Conservation (phyloP, 176 grass and related monocot species). For the Alloteropsis semialata region DNA sequence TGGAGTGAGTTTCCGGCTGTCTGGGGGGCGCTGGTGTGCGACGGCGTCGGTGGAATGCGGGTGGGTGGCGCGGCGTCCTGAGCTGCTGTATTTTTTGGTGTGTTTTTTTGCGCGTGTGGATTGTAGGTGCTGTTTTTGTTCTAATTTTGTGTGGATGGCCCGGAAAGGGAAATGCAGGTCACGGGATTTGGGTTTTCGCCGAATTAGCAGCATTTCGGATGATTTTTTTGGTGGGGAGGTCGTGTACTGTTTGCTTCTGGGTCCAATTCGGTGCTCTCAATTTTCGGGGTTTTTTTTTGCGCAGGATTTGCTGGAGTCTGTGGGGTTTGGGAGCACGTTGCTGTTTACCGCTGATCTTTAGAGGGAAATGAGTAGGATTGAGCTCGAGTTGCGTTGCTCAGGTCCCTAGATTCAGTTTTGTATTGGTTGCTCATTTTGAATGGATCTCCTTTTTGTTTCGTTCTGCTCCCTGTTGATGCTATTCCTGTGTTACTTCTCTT, state of each 20-base stretch:
- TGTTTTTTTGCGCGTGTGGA: background rate
- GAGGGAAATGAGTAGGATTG: background rate
- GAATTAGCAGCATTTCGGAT: background rate
- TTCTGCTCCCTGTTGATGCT: background rate
- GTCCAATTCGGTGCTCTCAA: constrained; percentile 4
- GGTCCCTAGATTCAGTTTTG: background rate
- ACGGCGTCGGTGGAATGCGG: constrained; percentile 24
- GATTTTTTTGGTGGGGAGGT: background rate
- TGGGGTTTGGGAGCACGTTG: background rate
- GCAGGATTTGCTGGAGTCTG: background rate
- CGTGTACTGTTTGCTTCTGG: background rate
- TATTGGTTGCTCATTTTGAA: background rate
- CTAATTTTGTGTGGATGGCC: constrained; percentile 5
- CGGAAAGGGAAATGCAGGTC: constrained; percentile 8
- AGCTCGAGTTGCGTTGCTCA: background rate
- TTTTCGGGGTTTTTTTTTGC: background rate
- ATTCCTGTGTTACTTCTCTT: background rate
- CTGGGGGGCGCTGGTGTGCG: background rate
- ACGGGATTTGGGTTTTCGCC: background rate
- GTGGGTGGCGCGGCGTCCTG: constrained; percentile 10
- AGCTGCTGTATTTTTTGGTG: background rate
- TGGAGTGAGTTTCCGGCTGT: background rate
- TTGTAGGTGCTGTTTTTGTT: constrained; percentile 9
- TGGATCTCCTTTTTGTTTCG: background rate
- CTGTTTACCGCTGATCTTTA: background rate